These are phyloP conservation scores for Lophium mytilinum DNA, from an alignment of 495 filamentous ascomycete species.

Conservation along the genomic window DNA sequence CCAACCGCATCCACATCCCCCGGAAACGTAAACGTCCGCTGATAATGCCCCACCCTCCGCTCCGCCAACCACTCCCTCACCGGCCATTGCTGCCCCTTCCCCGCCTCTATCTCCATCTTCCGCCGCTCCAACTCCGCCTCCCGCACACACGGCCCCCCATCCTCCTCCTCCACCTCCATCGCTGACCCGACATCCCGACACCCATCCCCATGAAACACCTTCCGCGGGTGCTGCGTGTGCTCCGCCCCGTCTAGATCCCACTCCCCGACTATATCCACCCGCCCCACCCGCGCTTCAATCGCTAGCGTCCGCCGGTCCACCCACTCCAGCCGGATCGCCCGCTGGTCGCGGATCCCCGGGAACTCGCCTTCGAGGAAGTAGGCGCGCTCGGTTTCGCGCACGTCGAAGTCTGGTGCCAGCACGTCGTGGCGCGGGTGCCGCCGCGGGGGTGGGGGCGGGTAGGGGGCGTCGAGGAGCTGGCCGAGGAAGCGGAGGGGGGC, in stretches of 20 bases:
- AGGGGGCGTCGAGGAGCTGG: not conserved
- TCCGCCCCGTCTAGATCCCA: not conserved
- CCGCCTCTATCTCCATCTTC: not conserved
- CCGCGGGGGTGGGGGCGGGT: not conserved
- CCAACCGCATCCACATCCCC: not conserved
- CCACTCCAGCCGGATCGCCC: not conserved
- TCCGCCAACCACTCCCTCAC: constrained; percentile 1
- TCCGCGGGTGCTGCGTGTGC: not conserved
- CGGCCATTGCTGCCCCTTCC: not conserved
- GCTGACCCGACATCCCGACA: not conserved
- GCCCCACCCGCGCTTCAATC: not conserved
- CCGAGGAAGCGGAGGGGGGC: constrained; percentile 1
- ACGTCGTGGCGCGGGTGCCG: not conserved
- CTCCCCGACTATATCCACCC: not conserved
- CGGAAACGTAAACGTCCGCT: constrained; percentile 5
- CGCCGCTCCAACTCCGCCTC: not conserved
- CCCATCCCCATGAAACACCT: not conserved
- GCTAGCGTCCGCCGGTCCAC: not conserved
- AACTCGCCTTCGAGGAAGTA: constrained; percentile 9
- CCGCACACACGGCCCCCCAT: not conserved
- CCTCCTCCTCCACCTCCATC: not conserved
- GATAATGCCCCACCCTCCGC: constrained; percentile 3
- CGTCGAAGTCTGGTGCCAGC: constrained; percentile 2
- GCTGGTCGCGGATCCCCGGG: not conserved
- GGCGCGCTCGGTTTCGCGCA: not conserved